Evolutionary conservation across 805 yeast genomes (phyloP).

Genomic region (Starmerella geochares): DNA sequence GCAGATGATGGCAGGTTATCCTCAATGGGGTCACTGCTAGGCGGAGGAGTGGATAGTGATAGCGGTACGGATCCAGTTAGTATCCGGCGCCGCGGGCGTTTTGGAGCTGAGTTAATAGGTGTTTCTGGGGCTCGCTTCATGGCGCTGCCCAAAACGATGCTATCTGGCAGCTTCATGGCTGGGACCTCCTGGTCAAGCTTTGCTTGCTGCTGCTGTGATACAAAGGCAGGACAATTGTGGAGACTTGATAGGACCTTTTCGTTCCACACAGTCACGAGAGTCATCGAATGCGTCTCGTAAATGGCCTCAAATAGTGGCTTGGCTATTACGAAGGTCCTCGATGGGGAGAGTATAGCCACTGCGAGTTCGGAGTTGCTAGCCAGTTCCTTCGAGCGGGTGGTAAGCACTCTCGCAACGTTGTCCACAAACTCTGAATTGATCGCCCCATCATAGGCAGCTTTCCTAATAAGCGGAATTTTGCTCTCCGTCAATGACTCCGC

Average conservation of each 20-base stretch:
- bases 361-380: constrained; percentile 1
- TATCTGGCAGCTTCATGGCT: constrained; percentile 3
- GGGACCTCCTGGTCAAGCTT: constrained; percentile 6
- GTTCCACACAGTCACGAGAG: constrained; percentile 21
- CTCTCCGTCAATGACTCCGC: neutral
- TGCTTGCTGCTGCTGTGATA: neutral
- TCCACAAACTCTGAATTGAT: neutral
- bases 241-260: constrained; percentile 1
- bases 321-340: constrained; percentile 11
- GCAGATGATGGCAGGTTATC: constrained; percentile 7
- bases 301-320: constrained; percentile 10
- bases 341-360: constrained; percentile 2
- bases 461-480: neutral
- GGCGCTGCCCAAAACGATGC: neutral
- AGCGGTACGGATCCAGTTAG: constrained; percentile 17
- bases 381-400: neutral
- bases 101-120: constrained; percentile 6
- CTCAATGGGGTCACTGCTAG: constrained; percentile 14
- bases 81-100: constrained; percentile 14
- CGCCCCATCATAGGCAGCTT: neutral
- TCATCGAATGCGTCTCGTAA: neutral
- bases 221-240: constrained; percentile 13
- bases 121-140: constrained; percentile 3
- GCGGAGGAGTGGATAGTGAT: constrained; percentile 17
- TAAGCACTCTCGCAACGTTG: neutral